A percentile compares a stretch with the other conserved stretches of the same genome.
These are phyloP conservation scores for Podospora anserina DNA, from an alignment of 495 filamentous ascomycete species.

Conservation along the genomic window DNA sequence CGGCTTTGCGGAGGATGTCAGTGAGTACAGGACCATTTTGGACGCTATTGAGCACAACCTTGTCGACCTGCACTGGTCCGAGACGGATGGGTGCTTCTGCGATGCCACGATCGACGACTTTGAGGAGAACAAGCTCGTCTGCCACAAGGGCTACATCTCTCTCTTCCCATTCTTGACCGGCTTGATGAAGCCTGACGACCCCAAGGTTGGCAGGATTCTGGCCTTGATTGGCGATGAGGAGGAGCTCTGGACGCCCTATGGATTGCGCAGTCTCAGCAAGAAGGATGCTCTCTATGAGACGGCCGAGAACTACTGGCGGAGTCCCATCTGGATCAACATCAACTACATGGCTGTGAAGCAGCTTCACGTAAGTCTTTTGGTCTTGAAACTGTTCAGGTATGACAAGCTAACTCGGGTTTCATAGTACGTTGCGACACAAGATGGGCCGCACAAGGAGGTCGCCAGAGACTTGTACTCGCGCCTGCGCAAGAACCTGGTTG, in stretches of 20 bases:
- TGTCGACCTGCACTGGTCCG: slow-evolving; percentile 89
- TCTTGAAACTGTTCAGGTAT: not conserved
- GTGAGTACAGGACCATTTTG: slow-evolving; percentile 66
- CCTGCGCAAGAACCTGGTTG: slow-evolving; percentile 78
- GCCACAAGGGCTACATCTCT: slow-evolving; percentile 94
- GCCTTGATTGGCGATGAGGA: slow-evolving; percentile 75
- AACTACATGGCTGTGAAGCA: slow-evolving; percentile 85
- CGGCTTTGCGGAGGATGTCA: slow-evolving; percentile 68
- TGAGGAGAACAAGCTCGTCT: slow-evolving; percentile 84
- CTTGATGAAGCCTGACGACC: slow-evolving; percentile 68
- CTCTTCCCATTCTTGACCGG: slow-evolving; percentile 87
- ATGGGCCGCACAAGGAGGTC: slow-evolving; percentile 65
- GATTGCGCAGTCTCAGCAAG: slow-evolving; percentile 84
- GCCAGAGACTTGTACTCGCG: slow-evolving; percentile 71
- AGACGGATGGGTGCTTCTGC: slow-evolving; percentile 76
- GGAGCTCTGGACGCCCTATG: slow-evolving; percentile 82
- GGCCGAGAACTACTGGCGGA: slow-evolving; percentile 95
- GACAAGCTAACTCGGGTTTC: slow-evolving; percentile 12
- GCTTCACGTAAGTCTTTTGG: slow-evolving; percentile 64
- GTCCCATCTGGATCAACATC: slow-evolving; percentile 95
- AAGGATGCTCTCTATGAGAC: slow-evolving; percentile 79
- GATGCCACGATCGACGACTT: slow-evolving; percentile 95
- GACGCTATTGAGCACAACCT: slow-evolving; percentile 82
- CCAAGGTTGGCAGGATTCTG: slow-evolving; percentile 67
- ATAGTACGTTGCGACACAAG: slow-evolving; percentile 54